These are phyloP conservation scores for Isatis lusitanica DNA, from an alignment of 441 rosid species.

Conservation along the genomic window DNA sequence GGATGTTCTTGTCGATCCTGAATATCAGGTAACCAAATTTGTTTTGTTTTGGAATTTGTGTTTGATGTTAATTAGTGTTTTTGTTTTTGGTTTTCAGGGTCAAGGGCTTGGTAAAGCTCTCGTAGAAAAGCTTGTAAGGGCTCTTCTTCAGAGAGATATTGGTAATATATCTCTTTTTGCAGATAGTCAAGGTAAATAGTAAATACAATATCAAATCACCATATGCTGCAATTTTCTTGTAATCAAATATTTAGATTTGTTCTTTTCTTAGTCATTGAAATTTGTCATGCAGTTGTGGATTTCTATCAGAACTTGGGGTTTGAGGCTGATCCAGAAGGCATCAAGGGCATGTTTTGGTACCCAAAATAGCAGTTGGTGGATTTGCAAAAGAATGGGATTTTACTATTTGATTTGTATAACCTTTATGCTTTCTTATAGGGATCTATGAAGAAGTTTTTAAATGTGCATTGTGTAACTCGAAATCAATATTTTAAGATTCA, in stretches of 20 bases:
- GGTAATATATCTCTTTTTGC: conserved; percentile 95
- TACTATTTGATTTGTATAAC: conserved; percentile 21
- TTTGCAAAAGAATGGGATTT: conserved; percentile 7
- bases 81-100: conserved; percentile 50
- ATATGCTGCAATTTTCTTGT: no score
- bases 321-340: conserved; percentile 95
- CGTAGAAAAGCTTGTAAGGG: conserved; percentile 75
- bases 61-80: not conserved
- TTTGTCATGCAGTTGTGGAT: conserved; percentile 70
- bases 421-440: conserved; percentile 18
- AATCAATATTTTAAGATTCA: conserved; percentile 9
- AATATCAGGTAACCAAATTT: conserved; percentile 64
- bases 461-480: conserved; percentile 35
- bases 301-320: conserved; percentile 92
- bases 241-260: not conserved
- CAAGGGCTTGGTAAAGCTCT: conserved; percentile 95
- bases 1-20: conserved; percentile 98
- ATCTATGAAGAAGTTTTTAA: conserved; percentile 12
- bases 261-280: conserved; percentile 8
- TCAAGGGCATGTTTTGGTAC: conserved; percentile 98
- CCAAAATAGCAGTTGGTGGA: conserved; percentile 49
- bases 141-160: conserved; percentile 89
- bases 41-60: not conserved
- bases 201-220: conserved; percentile 18
- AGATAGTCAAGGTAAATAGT: conserved; percentile 85